Conservation (phyloP, 2,329 filamentous ascomycete species). For the Colletotrichum caudatum region DNA sequence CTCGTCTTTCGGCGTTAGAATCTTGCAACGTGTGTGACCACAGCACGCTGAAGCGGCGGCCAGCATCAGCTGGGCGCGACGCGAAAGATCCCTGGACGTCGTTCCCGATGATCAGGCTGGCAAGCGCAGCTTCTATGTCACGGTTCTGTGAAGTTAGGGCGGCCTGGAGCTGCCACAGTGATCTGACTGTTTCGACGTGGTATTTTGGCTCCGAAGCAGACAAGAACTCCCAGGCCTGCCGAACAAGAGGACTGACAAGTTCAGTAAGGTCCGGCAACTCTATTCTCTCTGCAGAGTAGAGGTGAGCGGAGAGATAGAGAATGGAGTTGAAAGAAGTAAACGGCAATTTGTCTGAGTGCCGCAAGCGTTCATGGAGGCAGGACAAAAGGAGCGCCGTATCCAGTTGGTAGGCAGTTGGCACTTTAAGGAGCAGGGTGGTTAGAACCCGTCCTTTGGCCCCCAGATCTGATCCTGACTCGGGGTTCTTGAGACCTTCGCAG, state of each 20-base stretch:
- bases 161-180: slow-evolving; percentile 86
- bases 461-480: slow-evolving; percentile 59
- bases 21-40: slow-evolving; percentile 85
- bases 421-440: slow-evolving; percentile 68
- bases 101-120: slow-evolving; percentile 72
- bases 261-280: slow-evolving; percentile 65
- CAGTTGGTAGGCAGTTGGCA: slow-evolving; percentile 55
- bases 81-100: slow-evolving; percentile 62
- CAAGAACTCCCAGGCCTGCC: slow-evolving; percentile 82
- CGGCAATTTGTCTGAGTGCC: slow-evolving; percentile 52
- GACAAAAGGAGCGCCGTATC: slow-evolving; percentile 62
- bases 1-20: slow-evolving; percentile 53
- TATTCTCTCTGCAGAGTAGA: slow-evolving; percentile 67
- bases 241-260: slow-evolving; percentile 76
- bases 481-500: slow-evolving; percentile 59
- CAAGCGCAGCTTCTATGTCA: slow-evolving; percentile 84
- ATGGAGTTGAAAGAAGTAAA: slow-evolving; percentile 71
- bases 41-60: slow-evolving; percentile 77
- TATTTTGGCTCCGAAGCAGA: slow-evolving; percentile 89
- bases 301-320: slow-evolving; percentile 67
- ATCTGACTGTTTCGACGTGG: slow-evolving; percentile 91
- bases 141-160: slow-evolving; percentile 75
- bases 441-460: slow-evolving; percentile 71
- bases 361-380: slow-evolving; percentile 63
- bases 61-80: slow-evolving; percentile 67